Base-by-base conservation (phyloP, 1,284 basidiomycete species). In the Sanghuangporus baumii region DNA sequence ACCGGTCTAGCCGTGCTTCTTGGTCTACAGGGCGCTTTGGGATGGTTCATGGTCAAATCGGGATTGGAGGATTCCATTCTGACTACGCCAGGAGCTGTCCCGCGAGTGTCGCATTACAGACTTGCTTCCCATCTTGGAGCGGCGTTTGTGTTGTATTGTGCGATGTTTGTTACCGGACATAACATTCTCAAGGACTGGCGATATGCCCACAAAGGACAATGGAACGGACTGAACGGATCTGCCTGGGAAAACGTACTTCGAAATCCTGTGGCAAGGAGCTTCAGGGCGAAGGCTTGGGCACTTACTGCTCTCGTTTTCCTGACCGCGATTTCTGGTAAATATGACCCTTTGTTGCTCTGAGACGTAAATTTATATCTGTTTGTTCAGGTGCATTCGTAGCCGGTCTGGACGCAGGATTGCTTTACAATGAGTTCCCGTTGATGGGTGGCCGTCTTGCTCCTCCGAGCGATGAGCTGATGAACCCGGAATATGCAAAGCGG, bases 21-120 rank as follows among this genome's bases (percentile, higher is more conserved):
- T 59, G 96, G 93, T 26, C 87, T 87, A 38, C 93, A 99, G 74
- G 97, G 97, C 46, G 84, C 86, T 16, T 81, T 99, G 20, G 97
- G 97, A 34, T 99, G 97, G 97, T 97, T 97, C 80, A 99, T 99
- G 97, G 97, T 99, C 65, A 93, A 97, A 73, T 96, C 94, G 9
- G 97, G 97, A 1, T 80, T 99, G 11, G 91, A 94, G 69, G 86
- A 93, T 63, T 83, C 90, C 18, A 79, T 94, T 62, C 80, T 97
- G 76, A 83, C 87, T 11, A 89, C 82, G 18, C 91, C 92, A 14
- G 88, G 87, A n/a, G 86, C 88, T 12, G 88, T 95, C 8, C 94
- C 97, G 1, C 88, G 97, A 1, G 97, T 99, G 14, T 96, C 93
- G 40, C 97, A 99, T 74, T 99, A 99, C 76, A 84, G 97, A 7